Conservation (phyloP, 768 basidiomycete genomes). For the Flagelloscypha sp. region DNA sequence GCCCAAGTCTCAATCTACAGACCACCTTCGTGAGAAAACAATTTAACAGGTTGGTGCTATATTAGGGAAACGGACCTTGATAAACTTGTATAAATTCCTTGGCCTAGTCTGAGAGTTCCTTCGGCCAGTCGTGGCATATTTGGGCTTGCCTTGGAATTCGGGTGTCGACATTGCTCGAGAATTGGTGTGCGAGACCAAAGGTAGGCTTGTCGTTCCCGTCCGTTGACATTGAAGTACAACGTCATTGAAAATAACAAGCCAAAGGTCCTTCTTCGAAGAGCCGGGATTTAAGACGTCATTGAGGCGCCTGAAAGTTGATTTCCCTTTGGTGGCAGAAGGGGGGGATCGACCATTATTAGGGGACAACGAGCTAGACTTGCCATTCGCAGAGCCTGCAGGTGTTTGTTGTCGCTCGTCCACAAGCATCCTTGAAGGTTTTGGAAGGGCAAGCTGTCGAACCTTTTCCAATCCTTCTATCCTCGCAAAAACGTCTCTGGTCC, state of each 20-base stretch:
- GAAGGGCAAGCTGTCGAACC: conserved; percentile 84
- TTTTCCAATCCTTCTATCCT: conserved; percentile 95
- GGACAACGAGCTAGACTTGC: conserved; percentile 21
- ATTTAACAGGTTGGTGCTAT: neutral
- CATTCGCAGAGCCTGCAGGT: conserved; percentile 25
- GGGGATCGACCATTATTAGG: conserved; percentile 18
- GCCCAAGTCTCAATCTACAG: conserved; percentile 80
- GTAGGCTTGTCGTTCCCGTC: conserved; percentile 80
- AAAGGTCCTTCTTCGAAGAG: conserved; percentile 75
- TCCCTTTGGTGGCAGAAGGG: conserved; percentile 52
- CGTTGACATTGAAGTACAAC: conserved; percentile 89
- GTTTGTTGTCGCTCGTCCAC: conserved; percentile 64
- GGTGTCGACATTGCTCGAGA: conserved; percentile 70
- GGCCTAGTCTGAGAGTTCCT: conserved; percentile 72
- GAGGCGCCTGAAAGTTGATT: conserved; percentile 81
- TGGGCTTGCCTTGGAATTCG: conserved; percentile 76
- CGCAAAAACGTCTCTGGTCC: conserved; percentile 90
- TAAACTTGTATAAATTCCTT: conserved; percentile 87
- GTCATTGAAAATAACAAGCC: conserved; percentile 95
- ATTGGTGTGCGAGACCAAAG: conserved; percentile 59
- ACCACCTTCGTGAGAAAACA: conserved; percentile 8
- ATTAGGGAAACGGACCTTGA: conserved; percentile 51
- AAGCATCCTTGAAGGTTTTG: conserved; percentile 84
- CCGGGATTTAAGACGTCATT: conserved; percentile 75
- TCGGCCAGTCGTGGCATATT: conserved; percentile 77